Conservation (phyloP, 192 early-diverging fungal species). For the Gryganskiella cystojenkinii region DNA sequence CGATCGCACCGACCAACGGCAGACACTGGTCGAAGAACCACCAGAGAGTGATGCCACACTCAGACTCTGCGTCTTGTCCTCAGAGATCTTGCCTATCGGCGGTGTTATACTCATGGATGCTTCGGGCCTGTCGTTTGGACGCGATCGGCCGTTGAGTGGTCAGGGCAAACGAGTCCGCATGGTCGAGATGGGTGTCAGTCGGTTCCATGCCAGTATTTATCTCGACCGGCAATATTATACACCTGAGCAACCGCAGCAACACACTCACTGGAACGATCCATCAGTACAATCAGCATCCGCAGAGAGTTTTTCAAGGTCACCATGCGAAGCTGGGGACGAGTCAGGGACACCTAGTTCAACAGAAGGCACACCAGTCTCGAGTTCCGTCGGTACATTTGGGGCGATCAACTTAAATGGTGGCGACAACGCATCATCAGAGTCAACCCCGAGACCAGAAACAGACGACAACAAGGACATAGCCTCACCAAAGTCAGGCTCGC, state of each 20-base stretch:
- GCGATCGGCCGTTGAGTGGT: conserved; percentile 60
- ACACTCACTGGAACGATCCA: not conserved
- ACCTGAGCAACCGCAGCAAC: not conserved
- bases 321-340: not conserved
- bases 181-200: conserved; percentile 71
- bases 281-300: not conserved
- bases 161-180: conserved; percentile 66
- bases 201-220: conserved; percentile 72
- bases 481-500: too few species aligned
- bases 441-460: too few species aligned
- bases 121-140: conserved; percentile 67
- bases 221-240: conserved; percentile 31
- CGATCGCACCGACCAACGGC: not conserved
- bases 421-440: not conserved
- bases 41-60: conserved; percentile 57
- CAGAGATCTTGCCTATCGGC: conserved; percentile 53
- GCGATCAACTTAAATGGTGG: too few species aligned
- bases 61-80: conserved; percentile 70
- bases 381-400: too few species aligned
- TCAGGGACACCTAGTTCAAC: too few species aligned
- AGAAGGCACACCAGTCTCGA: too few species aligned
- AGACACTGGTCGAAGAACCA: conserved; percentile 12
- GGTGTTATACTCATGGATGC: conserved; percentile 64
- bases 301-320: not conserved
- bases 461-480: not conserved